phyloP scores from a whole-genome alignment of 208 protist genomes.

The Trypanosoma congolense region DNA sequence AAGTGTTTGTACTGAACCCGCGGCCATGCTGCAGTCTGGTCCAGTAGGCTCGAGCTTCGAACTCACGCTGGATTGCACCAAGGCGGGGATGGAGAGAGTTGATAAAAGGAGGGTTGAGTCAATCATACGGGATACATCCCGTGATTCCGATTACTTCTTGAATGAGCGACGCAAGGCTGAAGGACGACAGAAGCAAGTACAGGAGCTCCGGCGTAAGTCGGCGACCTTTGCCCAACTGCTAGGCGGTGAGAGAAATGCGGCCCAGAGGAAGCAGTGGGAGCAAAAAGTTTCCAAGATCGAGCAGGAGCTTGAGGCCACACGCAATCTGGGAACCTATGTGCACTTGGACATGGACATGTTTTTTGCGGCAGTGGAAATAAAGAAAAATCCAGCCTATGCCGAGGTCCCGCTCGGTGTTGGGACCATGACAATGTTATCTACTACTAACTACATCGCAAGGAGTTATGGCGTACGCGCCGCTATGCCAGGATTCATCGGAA shows the following conservation, averaged over 20 bases:
- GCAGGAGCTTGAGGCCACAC: conserved; percentile 54
- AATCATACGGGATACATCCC: conserved; percentile 45
- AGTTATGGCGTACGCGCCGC: conserved; percentile 93
- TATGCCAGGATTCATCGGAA: conserved; percentile 95
- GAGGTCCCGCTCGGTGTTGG: conserved; percentile 93
- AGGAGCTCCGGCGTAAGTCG: conserved; percentile 33
- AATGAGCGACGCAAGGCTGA: conserved; percentile 68
- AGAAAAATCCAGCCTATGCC: conserved; percentile 87
- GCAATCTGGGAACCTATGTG: conserved; percentile 69
- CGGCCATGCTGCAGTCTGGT: no score
- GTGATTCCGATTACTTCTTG: conserved; percentile 54
- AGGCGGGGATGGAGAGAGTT: conserved; percentile 55
- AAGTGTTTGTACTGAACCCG: no score
- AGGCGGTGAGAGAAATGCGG: conserved; percentile 7
- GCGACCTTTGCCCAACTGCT: conserved; percentile 4
- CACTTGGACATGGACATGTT: conserved; percentile 95
- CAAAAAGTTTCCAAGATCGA: conserved; percentile 47
- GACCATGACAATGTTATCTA: conserved; percentile 89
- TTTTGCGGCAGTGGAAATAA: conserved; percentile 87
- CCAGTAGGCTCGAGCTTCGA: conserved; percentile 10
- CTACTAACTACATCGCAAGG: conserved; percentile 94
- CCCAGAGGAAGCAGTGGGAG: conserved; percentile 38
- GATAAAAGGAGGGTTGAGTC: conserved; percentile 51
- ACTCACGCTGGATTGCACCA: conserved; percentile 57
- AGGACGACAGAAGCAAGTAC: conserved; percentile 30